Base-by-base conservation (phyloP, 2,329 filamentous ascomycete species). In the Eutypella sp. region DNA sequence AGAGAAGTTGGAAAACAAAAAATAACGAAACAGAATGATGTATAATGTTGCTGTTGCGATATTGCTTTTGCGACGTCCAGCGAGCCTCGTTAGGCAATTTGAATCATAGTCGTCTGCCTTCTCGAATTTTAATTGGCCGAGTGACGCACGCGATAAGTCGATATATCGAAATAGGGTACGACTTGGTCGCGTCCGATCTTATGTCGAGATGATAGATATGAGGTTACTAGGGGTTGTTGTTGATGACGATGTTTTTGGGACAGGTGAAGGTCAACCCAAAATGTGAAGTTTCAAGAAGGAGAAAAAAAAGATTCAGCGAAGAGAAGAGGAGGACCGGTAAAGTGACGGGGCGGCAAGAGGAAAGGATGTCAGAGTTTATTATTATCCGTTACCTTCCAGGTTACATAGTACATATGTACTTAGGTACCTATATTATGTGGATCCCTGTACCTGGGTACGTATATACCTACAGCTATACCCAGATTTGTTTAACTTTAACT, bases 321-420 rank as follows among this genome's bases (percentile, higher is more conserved):
- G 20, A 38, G n/a, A 15, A n/a, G 19, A 39, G 20, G 16, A 39
- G 19, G 36, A 23, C 36, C 36, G 15, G 20, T 19, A 39, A 39
- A 39, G 36, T 19, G 19, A 39, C 19, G 36, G 36, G 36, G 36
- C 13, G 36, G 36, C 36, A 39, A 39, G 36, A 24, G 36, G 23
- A 39, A 20, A 24, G 36, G 36, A 24, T 39, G 36, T 39, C 36
- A 39, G 36, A 39, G 36, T 39, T 39, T 39, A 39, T 39, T 39
- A 39, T 39, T 39, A 39, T 39, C 36, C 36, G 36, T 39, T 39
- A 39, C n/a, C n/a, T n/a, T n/a, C n/a, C n/a, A n/a, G n/a, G n/a
- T n/a, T n/a, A n/a, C n/a, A n/a, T n/a, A n/a, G n/a, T n/a, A n/a
- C n/a, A n/a, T n/a, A n/a, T n/a, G n/a, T n/a, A n/a, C n/a, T n/a